Conservation (phyloP, 768 basidiomycete species). For the Lactarius trivialis region DNA sequence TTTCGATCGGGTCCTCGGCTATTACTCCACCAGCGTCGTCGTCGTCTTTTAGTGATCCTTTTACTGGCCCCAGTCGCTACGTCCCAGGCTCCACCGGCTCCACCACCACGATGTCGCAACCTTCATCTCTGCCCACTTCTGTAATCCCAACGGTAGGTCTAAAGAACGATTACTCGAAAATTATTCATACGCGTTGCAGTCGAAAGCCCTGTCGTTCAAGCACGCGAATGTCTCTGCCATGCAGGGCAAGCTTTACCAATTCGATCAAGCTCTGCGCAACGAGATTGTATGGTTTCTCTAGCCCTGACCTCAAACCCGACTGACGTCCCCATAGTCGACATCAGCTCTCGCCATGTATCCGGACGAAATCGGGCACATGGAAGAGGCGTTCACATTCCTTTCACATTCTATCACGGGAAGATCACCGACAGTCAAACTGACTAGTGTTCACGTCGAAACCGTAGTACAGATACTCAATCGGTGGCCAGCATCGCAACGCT, state of each 20-base stretch:
- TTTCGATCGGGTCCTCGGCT: conserved; percentile 30
- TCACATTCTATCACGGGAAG: conserved; percentile 38
- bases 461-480: conserved; percentile 59
- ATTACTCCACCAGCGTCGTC: conserved; percentile 30
- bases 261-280: conserved; percentile 57
- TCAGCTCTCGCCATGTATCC: conserved; percentile 64
- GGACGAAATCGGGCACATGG: conserved; percentile 49
- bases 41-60: conserved; percentile 21
- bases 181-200: conserved; percentile 33
- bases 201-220: conserved; percentile 68
- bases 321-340: conserved; percentile 46
- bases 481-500: conserved; percentile 68
- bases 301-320: conserved; percentile 2
- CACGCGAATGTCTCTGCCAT: conserved; percentile 77
- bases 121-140: background rate
- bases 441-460: conserved; percentile 49
- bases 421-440: conserved; percentile 33
- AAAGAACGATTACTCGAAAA: background rate
- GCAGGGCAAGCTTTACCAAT: conserved; percentile 70
- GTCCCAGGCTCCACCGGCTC: conserved; percentile 7
- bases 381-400: conserved; percentile 60
- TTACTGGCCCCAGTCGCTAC: conserved; percentile 23
- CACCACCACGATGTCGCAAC: conserved; percentile 4
- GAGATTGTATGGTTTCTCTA: conserved; percentile 51
- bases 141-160: conserved; percentile 21